Percentiles rank a stretch among this genome's conserved stretches.
These are phyloP conservation scores for Trypanosoma caninum DNA, from an alignment of 208 protist genomes.

Conservation along the genomic window DNA sequence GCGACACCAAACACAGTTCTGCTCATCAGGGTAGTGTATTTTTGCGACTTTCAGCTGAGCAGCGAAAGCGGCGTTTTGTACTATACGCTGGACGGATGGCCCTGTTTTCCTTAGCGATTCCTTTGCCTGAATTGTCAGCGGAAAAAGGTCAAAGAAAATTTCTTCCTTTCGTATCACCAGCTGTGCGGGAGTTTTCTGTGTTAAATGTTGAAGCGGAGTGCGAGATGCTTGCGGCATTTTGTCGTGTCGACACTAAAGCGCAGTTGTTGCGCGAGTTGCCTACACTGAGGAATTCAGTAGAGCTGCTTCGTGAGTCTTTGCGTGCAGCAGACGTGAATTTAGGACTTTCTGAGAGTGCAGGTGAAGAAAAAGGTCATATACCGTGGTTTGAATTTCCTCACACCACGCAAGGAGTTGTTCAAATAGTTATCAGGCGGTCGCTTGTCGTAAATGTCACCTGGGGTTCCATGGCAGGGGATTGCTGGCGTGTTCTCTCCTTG, in stretches of 20 bases:
- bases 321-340: constrained; percentile 10
- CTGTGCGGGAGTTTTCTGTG: constrained; percentile 37
- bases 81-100: constrained; percentile 56
- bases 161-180: constrained; percentile 43
- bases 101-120: constrained; percentile 40
- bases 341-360: neutral
- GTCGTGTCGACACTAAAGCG: constrained; percentile 47
- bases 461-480: constrained; percentile 22
- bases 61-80: constrained; percentile 45
- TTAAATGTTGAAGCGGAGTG: constrained; percentile 60
- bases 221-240: constrained; percentile 45
- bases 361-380: neutral
- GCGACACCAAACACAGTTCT: neutral
- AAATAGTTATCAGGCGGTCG: constrained; percentile 45
- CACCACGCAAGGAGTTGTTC: constrained; percentile 41
- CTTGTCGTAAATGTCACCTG: constrained; percentile 68
- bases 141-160: neutral
- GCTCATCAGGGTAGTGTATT: constrained; percentile 13
- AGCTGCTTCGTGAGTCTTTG: constrained; percentile 7
- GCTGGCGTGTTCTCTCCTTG: constrained; percentile 43
- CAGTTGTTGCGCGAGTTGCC: constrained; percentile 56
- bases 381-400: constrained; percentile 32
- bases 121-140: neutral
- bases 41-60: constrained; percentile 21
- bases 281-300: constrained; percentile 15